Conservation (phyloP, 2,329 filamentous ascomycete species). For the Botrytis pseudocinerea region DNA sequence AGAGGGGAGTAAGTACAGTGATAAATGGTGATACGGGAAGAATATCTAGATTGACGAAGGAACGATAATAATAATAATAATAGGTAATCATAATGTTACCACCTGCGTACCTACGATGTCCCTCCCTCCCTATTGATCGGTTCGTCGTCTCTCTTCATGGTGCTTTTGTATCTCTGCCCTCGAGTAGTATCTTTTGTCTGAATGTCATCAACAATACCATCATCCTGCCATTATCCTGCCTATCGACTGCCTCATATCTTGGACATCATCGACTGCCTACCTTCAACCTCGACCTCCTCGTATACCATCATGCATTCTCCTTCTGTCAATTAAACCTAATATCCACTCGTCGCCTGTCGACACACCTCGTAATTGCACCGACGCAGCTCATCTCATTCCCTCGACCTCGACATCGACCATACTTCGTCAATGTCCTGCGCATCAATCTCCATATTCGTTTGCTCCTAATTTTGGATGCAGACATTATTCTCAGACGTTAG, state of each 20-base stretch:
- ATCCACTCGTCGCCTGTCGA: not conserved
- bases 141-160: not conserved
- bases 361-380: too few species aligned
- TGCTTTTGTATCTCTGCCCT: not conserved
- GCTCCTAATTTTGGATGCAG: not conserved
- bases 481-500: not conserved
- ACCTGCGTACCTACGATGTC: not conserved
- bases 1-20: not conserved
- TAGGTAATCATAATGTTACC: not conserved
- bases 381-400: too few species aligned
- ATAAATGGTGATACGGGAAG: not conserved
- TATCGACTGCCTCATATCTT: not conserved
- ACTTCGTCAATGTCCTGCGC: not conserved
- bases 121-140: not conserved
- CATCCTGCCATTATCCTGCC: not conserved
- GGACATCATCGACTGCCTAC: not conserved
- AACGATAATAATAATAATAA: not conserved
- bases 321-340: too few species aligned
- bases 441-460: conserved; percentile 13
- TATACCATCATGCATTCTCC: not conserved
- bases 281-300: not conserved
- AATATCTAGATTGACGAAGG: not conserved
- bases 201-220: not conserved
- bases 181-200: not conserved
- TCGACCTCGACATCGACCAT: not conserved